Evolutionary conservation across 2,329 filamentous ascomycete species (phyloP), one percentile per base, ranked within the genome.

Genomic region (Paraphaeosphaeria minitans): DNA sequence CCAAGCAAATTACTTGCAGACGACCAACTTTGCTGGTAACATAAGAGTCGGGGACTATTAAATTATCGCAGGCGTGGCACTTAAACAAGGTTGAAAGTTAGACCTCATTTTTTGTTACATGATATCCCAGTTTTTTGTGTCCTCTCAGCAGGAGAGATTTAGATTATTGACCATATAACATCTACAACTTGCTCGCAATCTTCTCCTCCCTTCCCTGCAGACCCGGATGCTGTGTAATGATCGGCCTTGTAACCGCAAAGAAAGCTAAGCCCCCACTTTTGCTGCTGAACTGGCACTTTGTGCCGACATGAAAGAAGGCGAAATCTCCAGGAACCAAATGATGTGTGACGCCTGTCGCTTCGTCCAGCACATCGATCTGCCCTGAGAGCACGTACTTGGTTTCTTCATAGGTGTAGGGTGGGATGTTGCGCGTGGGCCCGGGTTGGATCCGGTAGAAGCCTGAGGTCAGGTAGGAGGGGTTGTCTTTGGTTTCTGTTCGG

Each of bases 401-500:
- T 56, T 69, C 67, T 22, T 69, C 67, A 58, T 62, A 69, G 19
- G 58, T 62, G 58, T 68, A 69, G 9, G 50, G 39, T 9, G 66
- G 59, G 41, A 22, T 22, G 47, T 62, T 46, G 39, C 66, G 63
- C 1, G 66, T 56, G 9, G 67, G 65, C 6, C 67, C 67, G 2
- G 67, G 53, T 46, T 66, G 55, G 54, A 70, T 67, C 22, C 60
- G 62, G 62, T 70, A 70, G 57, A 70, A 70, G 5, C 67, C 67
- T 13, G 66, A 68, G 12, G 67, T 70, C 42, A 70, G 58, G 60
- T 70, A 65, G n/a, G 63, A 58, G 1, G 67, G 67, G 2, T 57
- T 61, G 54, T 70, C 65, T 24, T 51, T 65, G 8, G 67, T 68
- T 49, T 68, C 31, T 12, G 67, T 70, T 13, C 59, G 65, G 53